Evolutionary conservation across 768 basidiomycete species (phyloP).

Genomic region (Trametes cinnabarina): DNA sequence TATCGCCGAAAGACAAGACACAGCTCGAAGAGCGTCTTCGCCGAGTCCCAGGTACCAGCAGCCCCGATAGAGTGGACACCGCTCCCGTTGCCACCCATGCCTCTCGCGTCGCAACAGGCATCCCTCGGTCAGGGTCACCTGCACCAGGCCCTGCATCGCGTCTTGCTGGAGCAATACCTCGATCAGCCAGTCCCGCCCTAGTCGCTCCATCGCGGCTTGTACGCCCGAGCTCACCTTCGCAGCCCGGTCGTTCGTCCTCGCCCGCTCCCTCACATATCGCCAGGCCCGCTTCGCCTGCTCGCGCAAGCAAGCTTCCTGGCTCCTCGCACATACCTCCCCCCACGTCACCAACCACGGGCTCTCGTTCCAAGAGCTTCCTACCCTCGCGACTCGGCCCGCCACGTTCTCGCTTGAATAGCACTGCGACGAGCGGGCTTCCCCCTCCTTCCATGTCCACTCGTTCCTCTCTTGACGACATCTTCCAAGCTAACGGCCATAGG

Average conservation of each 20-base stretch:
- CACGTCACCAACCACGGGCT: constrained; percentile 39
- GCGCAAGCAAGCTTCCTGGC: constrained; percentile 14
- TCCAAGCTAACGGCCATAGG: constrained; percentile 13
- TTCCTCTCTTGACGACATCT: constrained; percentile 9
- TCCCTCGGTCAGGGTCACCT: constrained; percentile 52
- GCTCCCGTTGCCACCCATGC: constrained; percentile 46
- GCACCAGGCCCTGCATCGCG: constrained; percentile 39
- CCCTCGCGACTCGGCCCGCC: constrained; percentile 76
- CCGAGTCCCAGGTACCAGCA: constrained; percentile 69
- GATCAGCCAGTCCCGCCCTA: constrained; percentile 48
- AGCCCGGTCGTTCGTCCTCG: constrained; percentile 46
- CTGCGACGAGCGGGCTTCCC: constrained; percentile 6
- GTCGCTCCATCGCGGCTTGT: constrained; percentile 39
- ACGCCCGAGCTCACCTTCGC: constrained; percentile 43
- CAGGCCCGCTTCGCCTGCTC: constrained; percentile 12
- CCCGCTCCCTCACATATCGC: constrained; percentile 21
- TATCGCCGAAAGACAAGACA: constrained; percentile 86
- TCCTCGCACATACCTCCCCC: constrained; percentile 32
- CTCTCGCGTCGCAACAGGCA: constrained; percentile 48
- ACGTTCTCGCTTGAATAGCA: constrained; percentile 43
- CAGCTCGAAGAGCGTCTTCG: constrained; percentile 88
- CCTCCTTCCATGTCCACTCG: constrained; percentile 8
- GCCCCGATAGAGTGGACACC: constrained; percentile 39
- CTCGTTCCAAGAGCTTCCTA: constrained; percentile 63
- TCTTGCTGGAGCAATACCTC: constrained; percentile 41